Base-by-base conservation (phyloP, 2,329 filamentous ascomycete species). In the Phaeophleospora eucalypticola region DNA sequence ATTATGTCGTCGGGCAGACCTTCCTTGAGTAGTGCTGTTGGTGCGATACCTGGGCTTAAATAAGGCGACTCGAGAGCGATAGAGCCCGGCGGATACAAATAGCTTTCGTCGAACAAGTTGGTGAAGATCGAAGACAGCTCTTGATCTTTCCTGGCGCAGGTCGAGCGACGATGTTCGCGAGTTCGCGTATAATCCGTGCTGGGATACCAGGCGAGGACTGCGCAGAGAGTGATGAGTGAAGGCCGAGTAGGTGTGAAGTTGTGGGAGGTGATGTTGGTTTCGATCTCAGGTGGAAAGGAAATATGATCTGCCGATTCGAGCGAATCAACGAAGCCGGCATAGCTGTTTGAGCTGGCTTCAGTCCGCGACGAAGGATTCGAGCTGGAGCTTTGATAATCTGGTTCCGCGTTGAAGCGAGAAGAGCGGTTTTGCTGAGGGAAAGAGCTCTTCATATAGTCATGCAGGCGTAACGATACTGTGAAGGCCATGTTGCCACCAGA, bases 401-500 rank as follows among this genome's bases (percentile, higher is more conserved):
- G 14, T 9, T 32, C 33, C 2, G 43, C 33, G 6, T 44, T 41
- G 17, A 55, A 37, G 37, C 64, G 48, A 12, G 49, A 45, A 39
- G 65, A 65, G 20, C 58, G 59, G 29, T 61, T 58, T 39, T 71
- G 58, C 50, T 75, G 71, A 48, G n/a, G n/a, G n/a, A n/a, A n/a
- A n/a, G n/a, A n/a, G n/a, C n/a, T n/a, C n/a, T n/a, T n/a, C n/a
- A n/a, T n/a, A n/a, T n/a, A n/a, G n/a, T 76, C 74, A 43, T 76
- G 74, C 2, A 83, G 64, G 14, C 79, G 75, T 24, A 84, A 63
- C 0, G 81, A 79, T 1, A 83, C 80, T 0, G 80, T 79, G 52
- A 83, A 78, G 33, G 74, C 74, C 65, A 84, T 74, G 61, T 84
- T 84, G 17, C 74, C 81, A 3, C 81, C 81, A 1, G 79, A 80